phyloP scores from a whole-genome alignment of 2,329 filamentous ascomycete species.

The Fusarium avenaceum region DNA sequence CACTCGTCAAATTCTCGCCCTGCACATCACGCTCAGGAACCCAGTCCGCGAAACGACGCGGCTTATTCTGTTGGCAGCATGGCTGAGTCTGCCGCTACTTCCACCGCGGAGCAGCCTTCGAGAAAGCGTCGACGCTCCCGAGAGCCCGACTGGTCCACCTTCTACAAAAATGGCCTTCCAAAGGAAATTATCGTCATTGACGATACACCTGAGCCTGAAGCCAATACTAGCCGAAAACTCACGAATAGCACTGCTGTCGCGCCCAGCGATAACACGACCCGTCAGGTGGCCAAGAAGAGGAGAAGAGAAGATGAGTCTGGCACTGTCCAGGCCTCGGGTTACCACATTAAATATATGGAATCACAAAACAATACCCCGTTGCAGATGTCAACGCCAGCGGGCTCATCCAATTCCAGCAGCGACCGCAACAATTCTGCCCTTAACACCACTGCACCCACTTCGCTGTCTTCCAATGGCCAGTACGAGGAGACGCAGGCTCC shows the following conservation, averaged over 20 bases:
- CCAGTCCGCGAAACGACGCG: conserved; percentile 47
- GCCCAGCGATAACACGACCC: conserved; percentile 47
- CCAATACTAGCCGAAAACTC: conserved; percentile 58
- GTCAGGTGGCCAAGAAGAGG: conserved; percentile 78
- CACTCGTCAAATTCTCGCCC: conserved; percentile 50
- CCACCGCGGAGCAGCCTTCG: conserved; percentile 51
- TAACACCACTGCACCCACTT: conserved; percentile 91
- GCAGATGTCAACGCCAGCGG: conserved; percentile 74
- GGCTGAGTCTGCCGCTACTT: conserved; percentile 47
- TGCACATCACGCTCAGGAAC: conserved; percentile 51
- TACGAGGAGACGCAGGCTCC: conserved; percentile 78
- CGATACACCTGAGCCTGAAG: conserved; percentile 74
- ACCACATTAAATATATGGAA: conserved; percentile 77
- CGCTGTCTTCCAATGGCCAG: conserved; percentile 71
- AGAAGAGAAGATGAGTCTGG: conserved; percentile 71
- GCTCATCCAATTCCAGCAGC: conserved; percentile 83
- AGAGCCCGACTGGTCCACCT: conserved; percentile 82
- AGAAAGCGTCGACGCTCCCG: conserved; percentile 70
- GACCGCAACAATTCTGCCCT: conserved; percentile 85
- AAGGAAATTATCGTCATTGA: conserved; percentile 90
- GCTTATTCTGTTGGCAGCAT: conserved; percentile 46
- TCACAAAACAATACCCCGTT: conserved; percentile 81
- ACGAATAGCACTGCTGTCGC: conserved; percentile 52
- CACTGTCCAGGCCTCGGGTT: conserved; percentile 71
- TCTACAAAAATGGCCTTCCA: conserved; percentile 86